Percentiles rank a stretch among this genome's conserved stretches.
phyloP scores from a whole-genome alignment of 495 filamentous ascomycete genomes.

The Xylaria telfairii region DNA sequence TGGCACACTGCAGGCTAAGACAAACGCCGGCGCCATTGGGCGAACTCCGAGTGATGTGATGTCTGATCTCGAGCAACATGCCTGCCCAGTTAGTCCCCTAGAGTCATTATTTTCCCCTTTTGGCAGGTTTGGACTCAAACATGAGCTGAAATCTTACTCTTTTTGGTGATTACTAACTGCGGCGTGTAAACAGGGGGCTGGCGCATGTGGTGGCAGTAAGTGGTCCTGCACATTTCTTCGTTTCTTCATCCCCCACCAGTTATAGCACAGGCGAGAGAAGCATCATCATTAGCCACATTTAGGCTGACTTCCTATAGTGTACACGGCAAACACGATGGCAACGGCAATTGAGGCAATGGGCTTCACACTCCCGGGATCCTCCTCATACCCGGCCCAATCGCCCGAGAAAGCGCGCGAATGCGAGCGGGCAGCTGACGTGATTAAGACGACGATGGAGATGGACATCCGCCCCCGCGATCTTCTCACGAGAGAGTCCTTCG shows the following conservation, averaged over 20 bases:
- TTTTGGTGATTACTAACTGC: too few relatives aligned
- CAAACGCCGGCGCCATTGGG: slow-evolving; percentile 39
- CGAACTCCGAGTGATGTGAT: slow-evolving; percentile 77
- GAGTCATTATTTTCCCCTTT: too few relatives aligned
- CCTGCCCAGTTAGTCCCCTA: too few relatives aligned
- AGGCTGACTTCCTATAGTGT: slow-evolving; percentile 59
- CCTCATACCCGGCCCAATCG: slow-evolving; percentile 83
- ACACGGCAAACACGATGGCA: slow-evolving; percentile 97
- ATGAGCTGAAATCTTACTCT: too few relatives aligned
- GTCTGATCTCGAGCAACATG: slow-evolving; percentile 82
- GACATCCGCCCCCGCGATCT: slow-evolving; percentile 86
- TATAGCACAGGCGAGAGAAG: not conserved
- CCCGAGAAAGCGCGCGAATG: slow-evolving; percentile 94
- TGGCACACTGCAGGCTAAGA: slow-evolving; percentile 61
- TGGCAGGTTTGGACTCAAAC: too few relatives aligned
- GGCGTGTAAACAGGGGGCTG: too few relatives aligned
- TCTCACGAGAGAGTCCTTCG: slow-evolving; percentile 83
- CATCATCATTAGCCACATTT: not conserved
- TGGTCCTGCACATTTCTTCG: not conserved
- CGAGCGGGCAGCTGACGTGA: slow-evolving; percentile 82
- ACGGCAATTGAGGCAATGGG: slow-evolving; percentile 97
- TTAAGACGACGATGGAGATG: slow-evolving; percentile 82
- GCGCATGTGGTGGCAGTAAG: slow-evolving; percentile 86
- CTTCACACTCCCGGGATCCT: slow-evolving; percentile 85
- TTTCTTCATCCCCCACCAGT: not conserved